These are phyloP conservation scores for Botrytis galanthina DNA, from an alignment of 2,329 filamentous ascomycete genomes.

Conservation along the genomic window DNA sequence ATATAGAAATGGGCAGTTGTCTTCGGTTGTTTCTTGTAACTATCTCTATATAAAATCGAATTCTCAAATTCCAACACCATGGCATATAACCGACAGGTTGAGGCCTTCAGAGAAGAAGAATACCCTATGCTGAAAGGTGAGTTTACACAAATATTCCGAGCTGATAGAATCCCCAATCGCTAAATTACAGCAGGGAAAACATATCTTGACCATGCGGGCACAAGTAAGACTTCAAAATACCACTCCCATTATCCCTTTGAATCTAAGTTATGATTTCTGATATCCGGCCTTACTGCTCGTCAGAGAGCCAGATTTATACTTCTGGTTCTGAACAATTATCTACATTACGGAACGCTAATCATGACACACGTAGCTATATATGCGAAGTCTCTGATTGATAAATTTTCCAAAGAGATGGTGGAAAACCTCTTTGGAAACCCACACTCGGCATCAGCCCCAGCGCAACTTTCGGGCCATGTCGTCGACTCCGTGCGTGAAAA, in stretches of 20 bases:
- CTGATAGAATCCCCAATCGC: slow-evolving; percentile 14
- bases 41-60: background rate
- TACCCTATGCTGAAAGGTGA: slow-evolving; percentile 67
- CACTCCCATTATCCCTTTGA: slow-evolving; percentile 1
- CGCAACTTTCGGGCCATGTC: slow-evolving; percentile 68
- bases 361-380: slow-evolving; percentile 51
- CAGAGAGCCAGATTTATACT: background rate
- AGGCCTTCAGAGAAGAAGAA: slow-evolving; percentile 55
- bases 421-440: slow-evolving; percentile 82
- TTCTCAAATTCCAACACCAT: slow-evolving; percentile 17
- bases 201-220: slow-evolving; percentile 91
- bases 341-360: background rate
- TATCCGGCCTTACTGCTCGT: background rate
- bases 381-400: slow-evolving; percentile 74
- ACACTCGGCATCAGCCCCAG: slow-evolving; percentile 79
- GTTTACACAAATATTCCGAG: slow-evolving; percentile 18
- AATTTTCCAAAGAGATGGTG: slow-evolving; percentile 77
- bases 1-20: slow-evolving; percentile 10
- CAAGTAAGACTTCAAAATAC: slow-evolving; percentile 44
- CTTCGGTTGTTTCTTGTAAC: background rate
- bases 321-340: background rate
- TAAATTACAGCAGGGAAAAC: slow-evolving; percentile 55
- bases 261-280: background rate
- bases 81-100: slow-evolving; percentile 57
- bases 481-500: slow-evolving; percentile 73